A percentile compares a stretch with the other conserved stretches of the same genome.
Conservation (phyloP, 1,284 basidiomycete species). For the Fomitopsis pinicola region DNA sequence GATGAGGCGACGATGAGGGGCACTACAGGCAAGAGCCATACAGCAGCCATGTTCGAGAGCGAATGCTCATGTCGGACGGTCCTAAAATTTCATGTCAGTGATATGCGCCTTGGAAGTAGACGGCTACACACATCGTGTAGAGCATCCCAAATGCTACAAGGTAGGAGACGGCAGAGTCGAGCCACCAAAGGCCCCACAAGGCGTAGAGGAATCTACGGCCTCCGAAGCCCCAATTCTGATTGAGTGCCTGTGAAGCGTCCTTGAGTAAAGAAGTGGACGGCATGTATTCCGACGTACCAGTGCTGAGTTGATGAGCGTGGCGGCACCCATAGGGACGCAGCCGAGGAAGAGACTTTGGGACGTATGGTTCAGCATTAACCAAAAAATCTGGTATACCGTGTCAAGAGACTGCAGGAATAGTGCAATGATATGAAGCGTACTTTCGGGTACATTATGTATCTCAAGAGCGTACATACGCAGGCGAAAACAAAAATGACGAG, state of each 20-base stretch:
- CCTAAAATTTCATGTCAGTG: constrained; percentile 29
- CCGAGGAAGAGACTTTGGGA: constrained; percentile 59
- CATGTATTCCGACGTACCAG: constrained; percentile 11
- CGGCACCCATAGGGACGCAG: constrained; percentile 55
- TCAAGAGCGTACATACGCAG: constrained; percentile 31
- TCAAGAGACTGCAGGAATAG: not conserved
- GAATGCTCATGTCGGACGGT: constrained; percentile 50
- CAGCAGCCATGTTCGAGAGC: constrained; percentile 40
- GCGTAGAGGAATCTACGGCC: constrained; percentile 43
- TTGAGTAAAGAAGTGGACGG: not conserved
- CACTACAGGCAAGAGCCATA: constrained; percentile 63
- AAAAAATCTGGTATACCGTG: constrained; percentile 15
- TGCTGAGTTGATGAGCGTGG: constrained; percentile 40
- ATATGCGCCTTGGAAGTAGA: not conserved
- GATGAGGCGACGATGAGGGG: constrained; percentile 58
- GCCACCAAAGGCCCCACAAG: constrained; percentile 63
- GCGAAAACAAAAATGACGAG: constrained; percentile 48
- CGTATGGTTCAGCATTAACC: constrained; percentile 41
- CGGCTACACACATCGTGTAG: constrained; percentile 43
- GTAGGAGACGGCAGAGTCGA: constrained; percentile 43
- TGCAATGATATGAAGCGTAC: constrained; percentile 2
- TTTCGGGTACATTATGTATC: constrained; percentile 49
- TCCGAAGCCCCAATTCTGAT: constrained; percentile 35
- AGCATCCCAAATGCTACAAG: constrained; percentile 50
- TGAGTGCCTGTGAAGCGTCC: constrained; percentile 8